These are phyloP conservation scores for Ceratobasidium sp. DNA, from an alignment of 1,284 basidiomycete species.

Conservation along the genomic window DNA sequence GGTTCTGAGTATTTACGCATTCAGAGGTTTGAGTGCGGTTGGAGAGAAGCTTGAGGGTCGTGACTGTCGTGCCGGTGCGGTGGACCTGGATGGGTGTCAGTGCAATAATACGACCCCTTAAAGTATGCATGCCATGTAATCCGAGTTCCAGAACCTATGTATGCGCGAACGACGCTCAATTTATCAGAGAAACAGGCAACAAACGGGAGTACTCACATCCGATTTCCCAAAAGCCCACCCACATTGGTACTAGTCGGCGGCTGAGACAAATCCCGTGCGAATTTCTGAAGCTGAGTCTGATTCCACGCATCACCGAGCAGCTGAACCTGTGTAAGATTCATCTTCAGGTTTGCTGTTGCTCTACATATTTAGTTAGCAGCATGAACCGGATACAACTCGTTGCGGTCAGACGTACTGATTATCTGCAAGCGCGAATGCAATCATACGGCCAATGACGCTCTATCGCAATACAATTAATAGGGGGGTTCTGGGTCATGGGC, in stretches of 20 bases:
- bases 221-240: slow-evolving; percentile 67
- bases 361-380: slow-evolving; percentile 2
- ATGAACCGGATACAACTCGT: neutral
- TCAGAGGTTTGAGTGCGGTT: slow-evolving; percentile 70
- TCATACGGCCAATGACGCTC: slow-evolving; percentile 47
- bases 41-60: slow-evolving; percentile 73
- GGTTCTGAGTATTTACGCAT: slow-evolving; percentile 71
- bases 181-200: neutral
- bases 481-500: neutral
- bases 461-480: neutral
- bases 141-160: slow-evolving; percentile 67
- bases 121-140: slow-evolving; percentile 67
- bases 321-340: slow-evolving; percentile 45
- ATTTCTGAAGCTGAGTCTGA: slow-evolving; percentile 15
- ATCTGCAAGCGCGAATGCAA: slow-evolving; percentile 45
- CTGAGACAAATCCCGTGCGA: slow-evolving; percentile 30
- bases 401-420: slow-evolving; percentile 41
- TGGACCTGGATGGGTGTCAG: slow-evolving; percentile 60
- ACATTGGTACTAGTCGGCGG: slow-evolving; percentile 63
- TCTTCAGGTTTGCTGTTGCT: slow-evolving; percentile 43
- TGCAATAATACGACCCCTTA: neutral
- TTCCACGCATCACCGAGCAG: slow-evolving; percentile 45
- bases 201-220: slow-evolving; percentile 55
- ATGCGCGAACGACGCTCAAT: neutral
- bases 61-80: slow-evolving; percentile 66